Evolutionary conservation across 371 early-diverging fungal species (phyloP), one percentile per base, ranked within the genome.

Genomic region (Entomophthora muscae): DNA sequence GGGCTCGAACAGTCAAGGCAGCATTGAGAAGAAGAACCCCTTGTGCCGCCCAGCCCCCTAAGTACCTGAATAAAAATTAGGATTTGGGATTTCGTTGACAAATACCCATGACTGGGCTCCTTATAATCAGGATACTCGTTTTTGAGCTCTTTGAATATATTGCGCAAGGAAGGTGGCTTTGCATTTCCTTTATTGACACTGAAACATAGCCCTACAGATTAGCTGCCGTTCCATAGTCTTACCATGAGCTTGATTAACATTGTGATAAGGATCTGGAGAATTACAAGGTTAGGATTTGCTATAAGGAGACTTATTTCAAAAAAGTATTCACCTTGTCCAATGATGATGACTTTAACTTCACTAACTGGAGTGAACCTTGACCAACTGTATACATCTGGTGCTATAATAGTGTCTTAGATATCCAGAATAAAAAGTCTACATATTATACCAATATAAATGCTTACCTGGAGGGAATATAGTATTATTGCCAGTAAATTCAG

Each of bases 1-100:
- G 81, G 12, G 81, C 81, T 59, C 82, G 86, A 17, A 99, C 99
- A 5, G 94, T 97, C 63, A 99, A 78, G 31, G 88, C 72, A 2
- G 98, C 84, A 70, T 99, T 99, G 33, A 99, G 79, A 67, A 99
- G 66, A 52, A 99, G 74, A 10, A 99, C 98, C 3, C 98, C 97
- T 68, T 93, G 90, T 70, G 88, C 77, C 0, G 86, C 85, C 93
- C 91, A 93, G 24, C 83, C 81, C 42, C 75, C 77, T 13, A 95
- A 76, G 67, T 80, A 82, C 0, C 89, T 89, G 66, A 73, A 71
- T 42, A 10, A 29, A n/a, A 68, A 31, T 32, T 54, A 31, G 28
- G n/a, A 56, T 60, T 22, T 1, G 7, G 59, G 32, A 24, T 22
- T 61, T 22, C 1, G 13, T 65, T 28, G 3, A 30, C 10, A 59